Base-by-base conservation (phyloP, 2,329 filamentous ascomycete genomes). In the Massarina eburnea region DNA sequence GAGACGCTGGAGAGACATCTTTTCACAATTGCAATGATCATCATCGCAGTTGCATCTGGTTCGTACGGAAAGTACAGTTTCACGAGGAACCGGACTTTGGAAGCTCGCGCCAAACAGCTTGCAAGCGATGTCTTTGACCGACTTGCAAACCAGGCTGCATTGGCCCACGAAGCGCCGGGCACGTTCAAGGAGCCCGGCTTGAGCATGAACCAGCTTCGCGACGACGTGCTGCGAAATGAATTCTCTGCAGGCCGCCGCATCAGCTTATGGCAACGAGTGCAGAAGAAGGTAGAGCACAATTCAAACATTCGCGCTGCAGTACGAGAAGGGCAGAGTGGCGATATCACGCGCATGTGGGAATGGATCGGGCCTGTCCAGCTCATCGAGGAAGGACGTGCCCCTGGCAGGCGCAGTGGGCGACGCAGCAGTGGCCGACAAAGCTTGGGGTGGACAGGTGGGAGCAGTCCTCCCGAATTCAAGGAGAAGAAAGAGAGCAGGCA, bases 261-360 rank as follows among this genome's bases (percentile, higher is more conserved):
- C 64, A 81, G 83, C 45, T 76, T 99, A 40, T 99, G 95, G 94
- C 80, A 84, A 53, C 83, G 83, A 39, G 94, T 99, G 17, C 81
- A 84, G 56, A 82, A 78, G 41, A 86, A 97, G 41, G 91, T 99
- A 1, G 94, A 99, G 71, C 85, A 85, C 70, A 99, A 99, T 68
- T 88, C 89, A 49, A 99, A 99, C 63, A 87, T 99, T 14, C 81
- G 94, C 33, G 89, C 72, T 71, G 91, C 80, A 73, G 91, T 76
- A 74, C 87, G 80, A 71, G 82, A 83, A 56, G 80, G 55, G 67
- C 75, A 77, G 17, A 73, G 60, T 24, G 76, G 76, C 1, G 76
- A 79, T 58, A 79, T 85, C 40, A 78, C 81, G 38, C 76, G 82
- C 38, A 79, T 82, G 43, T 87, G 84, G 84, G 83, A 86, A 59